Evolutionary conservation across 108 stramenopile genomes (phyloP), one percentile per base, ranked within the genome.

Genomic region (Cylindrotheca closterium): DNA sequence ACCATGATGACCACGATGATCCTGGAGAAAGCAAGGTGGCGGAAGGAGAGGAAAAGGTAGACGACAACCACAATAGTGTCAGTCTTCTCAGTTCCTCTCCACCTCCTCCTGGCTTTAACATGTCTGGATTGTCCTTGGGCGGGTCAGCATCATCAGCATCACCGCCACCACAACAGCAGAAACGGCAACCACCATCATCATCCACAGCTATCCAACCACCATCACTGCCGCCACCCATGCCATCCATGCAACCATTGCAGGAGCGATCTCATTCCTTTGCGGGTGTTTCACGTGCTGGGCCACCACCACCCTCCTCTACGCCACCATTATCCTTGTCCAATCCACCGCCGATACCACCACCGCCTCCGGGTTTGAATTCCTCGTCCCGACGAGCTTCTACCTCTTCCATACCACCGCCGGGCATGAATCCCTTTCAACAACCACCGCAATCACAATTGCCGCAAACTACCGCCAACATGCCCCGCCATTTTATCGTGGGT

Each of bases 351-450:
- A 17, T 60, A 54, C 26, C 46, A 30, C 60, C 69, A 34, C 68
- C 22, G 15, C 59, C 56, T 23, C 26, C 51, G 17, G 1, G 21
- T 1, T 53, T 23, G 25, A 53, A 15, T 53, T 23, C 51, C 51
- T 25, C 1, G n/a, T 45, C 55, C 1, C 61, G 50, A 48, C 71
- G 46, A 58, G 30, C 55, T 0, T 32, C 49, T 53, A 45, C 49
- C n/a, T 37, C 79, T 30, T 30, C 64, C 12, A 31, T 60, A 53
- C 57, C 51, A n/a, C 65, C 63, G 50, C 45, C 70, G 31, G 34
- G 30, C 15, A 48, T 29, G 26, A 51, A 26, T 26, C 10, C 24
- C 52, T 42, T 58, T 27, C 57, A 17, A 42, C 34, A 19, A 24
- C 62, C 30, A 27, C 56, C 5, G 37, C 55, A 47, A 26, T 45